Evolutionary conservation across 2,329 filamentous ascomycete genomes (phyloP).

Genomic region (Colletotrichum brevisporum): DNA sequence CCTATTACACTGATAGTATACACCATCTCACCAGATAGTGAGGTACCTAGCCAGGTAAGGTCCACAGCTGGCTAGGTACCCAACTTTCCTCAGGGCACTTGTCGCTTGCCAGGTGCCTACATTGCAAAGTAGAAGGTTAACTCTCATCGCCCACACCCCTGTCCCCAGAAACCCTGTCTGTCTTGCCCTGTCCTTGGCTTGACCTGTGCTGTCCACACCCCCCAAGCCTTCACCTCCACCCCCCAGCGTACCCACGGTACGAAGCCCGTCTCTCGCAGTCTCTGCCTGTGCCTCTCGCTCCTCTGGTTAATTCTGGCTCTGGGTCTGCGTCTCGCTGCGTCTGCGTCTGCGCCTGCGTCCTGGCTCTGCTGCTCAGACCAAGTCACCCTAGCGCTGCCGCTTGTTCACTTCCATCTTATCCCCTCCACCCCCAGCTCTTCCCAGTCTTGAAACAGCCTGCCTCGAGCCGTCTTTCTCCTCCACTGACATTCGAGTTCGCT

Average conservation of each 20-base stretch:
- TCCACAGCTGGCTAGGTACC: no score
- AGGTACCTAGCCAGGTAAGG: neutral
- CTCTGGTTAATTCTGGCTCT: slow-evolving; percentile 7
- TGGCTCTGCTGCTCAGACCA: slow-evolving; percentile 30
- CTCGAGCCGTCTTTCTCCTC: slow-evolving; percentile 28
- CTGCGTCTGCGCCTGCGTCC: neutral
- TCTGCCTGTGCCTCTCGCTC: slow-evolving; percentile 12
- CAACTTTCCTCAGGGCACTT: no score
- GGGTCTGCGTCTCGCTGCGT: slow-evolving; percentile 10
- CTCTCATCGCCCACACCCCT: slow-evolving; percentile 24
- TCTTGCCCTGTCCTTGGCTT: slow-evolving; percentile 37
- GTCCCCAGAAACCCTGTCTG: slow-evolving; percentile 32
- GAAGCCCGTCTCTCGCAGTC: slow-evolving; percentile 18
- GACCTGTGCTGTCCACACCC: slow-evolving; percentile 9
- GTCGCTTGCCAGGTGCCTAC: no score
- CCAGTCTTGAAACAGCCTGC: slow-evolving; percentile 37
- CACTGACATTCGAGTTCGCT: slow-evolving; percentile 26
- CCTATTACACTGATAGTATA: no score
- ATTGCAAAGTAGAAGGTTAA: neutral
- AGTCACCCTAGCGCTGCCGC: slow-evolving; percentile 36
- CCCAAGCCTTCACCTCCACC: neutral
- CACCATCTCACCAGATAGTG: neutral
- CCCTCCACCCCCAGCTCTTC: slow-evolving; percentile 41
- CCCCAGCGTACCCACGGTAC: slow-evolving; percentile 10
- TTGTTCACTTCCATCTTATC: slow-evolving; percentile 42